Percentiles rank a stretch among this genome's conserved stretches.
These are phyloP conservation scores for Amyloporia xantha DNA, from an alignment of 768 basidiomycete species.

Conservation along the genomic window DNA sequence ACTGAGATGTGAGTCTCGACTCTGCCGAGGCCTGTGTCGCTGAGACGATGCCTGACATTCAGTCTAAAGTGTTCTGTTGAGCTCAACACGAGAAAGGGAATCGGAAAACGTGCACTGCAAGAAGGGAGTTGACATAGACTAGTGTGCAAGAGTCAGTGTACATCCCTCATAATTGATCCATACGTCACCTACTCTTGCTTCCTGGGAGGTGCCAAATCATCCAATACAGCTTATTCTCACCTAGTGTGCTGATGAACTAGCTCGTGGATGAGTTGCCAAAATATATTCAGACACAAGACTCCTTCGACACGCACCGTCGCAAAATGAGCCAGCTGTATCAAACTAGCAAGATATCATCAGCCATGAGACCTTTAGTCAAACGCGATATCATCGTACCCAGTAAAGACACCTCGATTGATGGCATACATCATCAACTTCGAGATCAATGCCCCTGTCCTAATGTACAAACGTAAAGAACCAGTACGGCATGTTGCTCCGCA, in stretches of 20 bases:
- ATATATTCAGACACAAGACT: no score
- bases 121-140: constrained; percentile 5
- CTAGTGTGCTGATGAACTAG: not conserved
- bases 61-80: not conserved
- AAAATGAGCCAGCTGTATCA: constrained; percentile 1
- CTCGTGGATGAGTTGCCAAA: no score
- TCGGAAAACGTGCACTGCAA: constrained; percentile 1
- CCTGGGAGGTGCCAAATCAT: constrained; percentile 2
- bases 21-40: not conserved
- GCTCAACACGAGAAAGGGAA: not conserved
- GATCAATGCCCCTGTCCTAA: constrained; percentile 1
- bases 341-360: not conserved
- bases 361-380: not conserved
- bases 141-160: not conserved
- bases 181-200: not conserved
- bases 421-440: not conserved
- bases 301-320: constrained; percentile 1
- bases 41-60: not conserved
- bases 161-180: no score
- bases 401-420: constrained; percentile 1
- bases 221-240: not conserved
- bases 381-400: not conserved
- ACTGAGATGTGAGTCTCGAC: not conserved
- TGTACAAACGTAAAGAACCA: no score
- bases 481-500: no score